These are phyloP conservation scores for Karstenula rhodostoma DNA, from an alignment of 2,329 filamentous ascomycete genomes.

Conservation along the genomic window DNA sequence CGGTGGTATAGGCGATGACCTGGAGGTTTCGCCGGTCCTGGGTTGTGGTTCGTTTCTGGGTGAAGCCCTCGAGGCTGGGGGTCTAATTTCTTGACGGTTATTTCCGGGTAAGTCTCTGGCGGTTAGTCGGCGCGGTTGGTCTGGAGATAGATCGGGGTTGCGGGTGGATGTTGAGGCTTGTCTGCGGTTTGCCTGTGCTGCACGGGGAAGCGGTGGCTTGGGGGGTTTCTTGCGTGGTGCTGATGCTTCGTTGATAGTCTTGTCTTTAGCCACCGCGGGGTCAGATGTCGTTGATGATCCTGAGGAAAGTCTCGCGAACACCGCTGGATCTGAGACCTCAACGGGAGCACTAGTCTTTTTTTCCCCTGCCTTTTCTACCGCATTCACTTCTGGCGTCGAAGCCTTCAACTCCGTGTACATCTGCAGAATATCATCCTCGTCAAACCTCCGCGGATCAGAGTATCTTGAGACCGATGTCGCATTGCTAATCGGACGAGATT, in stretches of 20 bases:
- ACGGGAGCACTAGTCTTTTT: neutral
- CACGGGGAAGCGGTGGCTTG: neutral
- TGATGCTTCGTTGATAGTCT: neutral
- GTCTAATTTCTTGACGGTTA: neutral
- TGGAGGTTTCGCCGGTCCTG: neutral
- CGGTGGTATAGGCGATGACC: slow-evolving; percentile 11
- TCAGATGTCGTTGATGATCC: slow-evolving; percentile 9
- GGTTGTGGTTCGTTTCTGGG: slow-evolving; percentile 4
- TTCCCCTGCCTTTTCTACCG: neutral
- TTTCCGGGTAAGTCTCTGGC: neutral
- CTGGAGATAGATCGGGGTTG: neutral
- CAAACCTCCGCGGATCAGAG: slow-evolving; percentile 16
- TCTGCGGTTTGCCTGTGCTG: neutral
- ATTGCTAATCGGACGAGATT: slow-evolving; percentile 23
- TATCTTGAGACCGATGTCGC: slow-evolving; percentile 26
- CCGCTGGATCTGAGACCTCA: slow-evolving; percentile 3
- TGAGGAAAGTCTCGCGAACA: slow-evolving; percentile 12
- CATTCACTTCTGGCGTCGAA: neutral
- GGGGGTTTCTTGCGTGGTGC: neutral
- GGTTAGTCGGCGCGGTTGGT: neutral
- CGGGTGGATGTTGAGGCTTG: neutral
- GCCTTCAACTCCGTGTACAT: slow-evolving; percentile 16
- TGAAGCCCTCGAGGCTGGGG: neutral
- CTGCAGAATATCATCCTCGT: slow-evolving; percentile 12
- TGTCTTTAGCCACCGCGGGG: slow-evolving; percentile 3